Evolutionary conservation across 192 early-diverging fungal genomes (phyloP), one percentile per base, ranked within the genome.

Genomic region (Umbelopsis vinacea): DNA sequence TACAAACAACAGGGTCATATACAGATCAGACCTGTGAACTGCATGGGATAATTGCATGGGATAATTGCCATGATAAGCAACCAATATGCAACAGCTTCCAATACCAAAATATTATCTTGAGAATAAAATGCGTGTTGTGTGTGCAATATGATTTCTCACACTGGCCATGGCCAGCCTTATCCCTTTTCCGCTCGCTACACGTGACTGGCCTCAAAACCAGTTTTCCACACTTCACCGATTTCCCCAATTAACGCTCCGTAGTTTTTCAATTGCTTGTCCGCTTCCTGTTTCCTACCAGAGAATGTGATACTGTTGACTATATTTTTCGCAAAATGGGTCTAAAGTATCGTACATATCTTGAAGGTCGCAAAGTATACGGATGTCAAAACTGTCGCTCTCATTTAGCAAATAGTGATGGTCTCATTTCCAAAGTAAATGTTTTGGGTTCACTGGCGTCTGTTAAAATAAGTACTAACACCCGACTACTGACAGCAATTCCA

Each of bases 341-440:
- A 29, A 73, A 69, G 19, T 77, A 77, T 53, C 76, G 71, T 15
- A 77, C 76, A 52, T 77, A 71, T 50, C 68, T 77, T 66, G 71
- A 77, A 46, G 71, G 76, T 38, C 35, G 52, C 48, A 69, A 23
- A 52, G 55, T 77, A 19, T 77, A 72, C 60, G 76, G 76, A 7
- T 77, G 76, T 43, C 24, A 37, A n/a, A 37, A 69, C 21, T 77
- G 76, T 40, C 67, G 69, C 10, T 72, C 76, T 11, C 76, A 77
- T 54, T 48, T 77, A n/a, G 50, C 76, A 9, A 77, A 67, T 22
- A 54, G 40, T 7, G 76, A 77, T 43, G 71, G 50, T 33, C 29
- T 77, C 48, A 52, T 72, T 48, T 77, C 76, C 21, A 69, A 15
- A 23, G 76, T 77, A 73, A 50, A 53, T 54, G 57, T 38, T 22